These are phyloP conservation scores for Massariosphaeria phaeospora DNA, from an alignment of 495 filamentous ascomycete species.

Conservation along the genomic window DNA sequence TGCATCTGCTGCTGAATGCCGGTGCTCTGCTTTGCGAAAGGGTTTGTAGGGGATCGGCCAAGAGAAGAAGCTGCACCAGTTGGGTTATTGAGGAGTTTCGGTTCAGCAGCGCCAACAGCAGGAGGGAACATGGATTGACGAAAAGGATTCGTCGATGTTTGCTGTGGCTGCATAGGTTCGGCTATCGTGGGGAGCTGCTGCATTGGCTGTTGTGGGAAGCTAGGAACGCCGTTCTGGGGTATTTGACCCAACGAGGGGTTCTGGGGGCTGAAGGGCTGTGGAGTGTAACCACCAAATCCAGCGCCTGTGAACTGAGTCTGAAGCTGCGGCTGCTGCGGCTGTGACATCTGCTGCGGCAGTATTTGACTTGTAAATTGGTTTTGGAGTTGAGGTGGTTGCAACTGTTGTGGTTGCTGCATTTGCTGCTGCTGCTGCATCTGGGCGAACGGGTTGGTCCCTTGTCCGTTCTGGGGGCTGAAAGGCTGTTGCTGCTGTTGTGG, in stretches of 20 bases:
- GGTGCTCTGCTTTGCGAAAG: conserved; percentile 32
- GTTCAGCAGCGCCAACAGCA: conserved; percentile 6
- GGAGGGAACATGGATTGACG: conserved; percentile 35
- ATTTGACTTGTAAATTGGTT: conserved; percentile 39
- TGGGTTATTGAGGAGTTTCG: conserved; percentile 27
- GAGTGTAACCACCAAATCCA: conserved; percentile 80
- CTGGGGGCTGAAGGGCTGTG: conserved; percentile 37
- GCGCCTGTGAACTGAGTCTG: conserved; percentile 67
- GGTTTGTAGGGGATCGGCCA: conserved; percentile 31
- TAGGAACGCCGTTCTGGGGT: conserved; percentile 58
- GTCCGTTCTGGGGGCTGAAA: conserved; percentile 31
- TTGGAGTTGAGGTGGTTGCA: conserved; percentile 51
- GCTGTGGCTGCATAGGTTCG: conserved; percentile 33
- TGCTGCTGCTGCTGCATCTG: conserved; percentile 46
- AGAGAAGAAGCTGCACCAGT: conserved; percentile 15
- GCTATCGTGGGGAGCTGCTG: conserved; percentile 22
- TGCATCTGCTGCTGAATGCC: conserved; percentile 26
- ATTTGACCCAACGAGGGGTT: conserved; percentile 51
- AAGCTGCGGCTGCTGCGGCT: conserved; percentile 41
- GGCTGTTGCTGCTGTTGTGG: conserved; percentile 47
- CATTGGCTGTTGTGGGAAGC: conserved; percentile 45
- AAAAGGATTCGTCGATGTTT: conserved; percentile 39
- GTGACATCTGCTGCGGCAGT: conserved; percentile 45
- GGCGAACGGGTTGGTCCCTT: conserved; percentile 52
- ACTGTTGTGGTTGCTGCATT: conserved; percentile 38